Conservation (phyloP, 495 filamentous ascomycete genomes). For the Aspergillus hancockii region DNA sequence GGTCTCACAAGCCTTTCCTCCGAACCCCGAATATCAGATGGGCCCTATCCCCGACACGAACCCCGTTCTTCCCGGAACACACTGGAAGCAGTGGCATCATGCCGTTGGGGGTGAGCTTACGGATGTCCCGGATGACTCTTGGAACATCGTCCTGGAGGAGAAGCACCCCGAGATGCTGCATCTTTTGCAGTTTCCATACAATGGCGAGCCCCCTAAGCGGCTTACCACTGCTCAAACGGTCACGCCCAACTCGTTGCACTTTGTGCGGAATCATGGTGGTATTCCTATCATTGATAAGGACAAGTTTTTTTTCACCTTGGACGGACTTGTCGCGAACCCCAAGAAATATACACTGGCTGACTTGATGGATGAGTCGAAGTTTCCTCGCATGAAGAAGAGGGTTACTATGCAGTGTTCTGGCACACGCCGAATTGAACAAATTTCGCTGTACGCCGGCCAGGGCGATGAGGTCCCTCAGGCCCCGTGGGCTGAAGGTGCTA, state of each 20-base stretch:
- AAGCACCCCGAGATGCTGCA: conserved; percentile 68
- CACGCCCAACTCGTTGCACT: conserved; percentile 60
- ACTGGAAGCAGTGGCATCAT: conserved; percentile 68
- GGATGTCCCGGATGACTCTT: conserved; percentile 53
- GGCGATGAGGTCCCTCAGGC: conserved; percentile 71
- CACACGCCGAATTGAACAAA: conserved; percentile 69
- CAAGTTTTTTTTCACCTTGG: conserved; percentile 51
- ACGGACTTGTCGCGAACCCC: conserved; percentile 58
- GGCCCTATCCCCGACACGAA: conserved; percentile 61
- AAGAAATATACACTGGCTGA: conserved; percentile 55
- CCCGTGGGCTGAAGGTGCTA: conserved; percentile 67
- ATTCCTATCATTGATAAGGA: conserved; percentile 62
- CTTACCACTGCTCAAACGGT: conserved; percentile 51
- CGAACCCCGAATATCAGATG: conserved; percentile 61
- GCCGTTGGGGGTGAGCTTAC: conserved; percentile 55
- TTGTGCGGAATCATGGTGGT: conserved; percentile 68
- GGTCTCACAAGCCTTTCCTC: conserved; percentile 55
- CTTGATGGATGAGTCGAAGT: conserved; percentile 54
- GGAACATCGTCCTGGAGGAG: conserved; percentile 58
- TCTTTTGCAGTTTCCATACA: conserved; percentile 70
- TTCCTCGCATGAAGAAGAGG: conserved; percentile 54
- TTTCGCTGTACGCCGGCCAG: conserved; percentile 60
- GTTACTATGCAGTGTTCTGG: conserved; percentile 69
- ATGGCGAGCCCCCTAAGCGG: conserved; percentile 61
- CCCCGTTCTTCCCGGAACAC: conserved; percentile 59